Base-by-base conservation (phyloP, 257 asterid genomes). In the Striga asiatica region DNA sequence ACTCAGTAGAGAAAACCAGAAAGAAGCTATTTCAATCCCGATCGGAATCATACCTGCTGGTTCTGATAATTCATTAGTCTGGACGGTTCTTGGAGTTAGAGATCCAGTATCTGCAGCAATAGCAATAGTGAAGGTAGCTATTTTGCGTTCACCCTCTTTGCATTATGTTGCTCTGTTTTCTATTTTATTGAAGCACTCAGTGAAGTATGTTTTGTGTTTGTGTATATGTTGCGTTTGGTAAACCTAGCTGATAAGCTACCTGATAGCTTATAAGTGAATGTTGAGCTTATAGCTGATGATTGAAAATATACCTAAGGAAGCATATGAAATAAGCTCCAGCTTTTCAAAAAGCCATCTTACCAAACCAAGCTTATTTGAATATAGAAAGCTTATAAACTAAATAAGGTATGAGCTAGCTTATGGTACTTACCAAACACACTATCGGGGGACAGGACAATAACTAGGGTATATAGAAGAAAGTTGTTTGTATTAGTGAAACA, bases 41-140 rank as follows among this genome's bases (percentile, higher is more conserved):
- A 87, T 91, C 66, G 98, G 98, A 21, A 91, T 91, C 60, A 87
- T 91, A 57, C 98, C 98, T 59, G 97, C 98, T 74, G 98, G 98
- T 74, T 91, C 98, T 49, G 98, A 91, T 75, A 91, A 91, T 73
- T 91, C 98, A 11, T 73, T 91, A 56, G 97, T 91, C 56, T 91
- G 96, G 96, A 87, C 98, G 48, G 96, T 91, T 74, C 93, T 91
- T 80, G 98, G 98, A 50, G 86, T 87, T 52, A 82, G 87, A 74
- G 98, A 91, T 76, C 98, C 98, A 20, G 66, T 87, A 46, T 91
- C 98, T 64, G 98, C 97, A 46, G 98, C 98, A 39, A 76, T 91
- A 59, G 76, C 95, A 62, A 91, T 91, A 38, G 94, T 91, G 32
- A 91, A 91, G 97, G 98, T 87, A 71, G 38, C 27, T 60, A 20